phyloP scores from a whole-genome alignment of 202 grass and related monocot species.

The Digitaria exilis region DNA sequence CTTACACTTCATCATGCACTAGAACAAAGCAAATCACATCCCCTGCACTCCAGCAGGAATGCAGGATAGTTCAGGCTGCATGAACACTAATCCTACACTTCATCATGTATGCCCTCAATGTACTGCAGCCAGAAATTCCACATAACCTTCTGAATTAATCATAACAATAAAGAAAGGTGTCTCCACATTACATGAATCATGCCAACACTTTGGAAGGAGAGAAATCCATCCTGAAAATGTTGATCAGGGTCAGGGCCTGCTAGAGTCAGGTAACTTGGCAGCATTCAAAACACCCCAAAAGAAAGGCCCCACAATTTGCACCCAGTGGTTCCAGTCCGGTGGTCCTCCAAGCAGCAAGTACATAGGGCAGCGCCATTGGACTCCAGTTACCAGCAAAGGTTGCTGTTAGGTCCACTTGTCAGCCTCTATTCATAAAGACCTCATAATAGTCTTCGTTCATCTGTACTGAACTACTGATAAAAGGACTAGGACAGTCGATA shows the following conservation, averaged over 20 bases:
- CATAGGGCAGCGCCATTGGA: neutral
- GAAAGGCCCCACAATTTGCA: neutral
- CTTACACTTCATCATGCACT: no score
- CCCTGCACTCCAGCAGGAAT: no score
- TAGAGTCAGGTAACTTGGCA: slow-evolving; percentile 21
- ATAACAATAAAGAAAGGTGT: neutral
- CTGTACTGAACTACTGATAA: neutral
- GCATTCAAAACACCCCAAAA: slow-evolving; percentile 10
- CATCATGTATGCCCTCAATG: neutral
- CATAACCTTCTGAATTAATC: neutral
- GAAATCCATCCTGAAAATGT: neutral
- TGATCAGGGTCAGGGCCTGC: neutral
- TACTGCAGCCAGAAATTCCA: neutral
- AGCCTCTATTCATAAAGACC: neutral
- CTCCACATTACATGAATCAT: neutral
- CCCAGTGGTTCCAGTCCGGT: neutral
- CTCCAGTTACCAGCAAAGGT: neutral
- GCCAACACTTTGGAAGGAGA: neutral
- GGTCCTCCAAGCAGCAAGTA: neutral
- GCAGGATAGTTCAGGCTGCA: neutral
- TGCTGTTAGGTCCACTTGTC: slow-evolving; percentile 10
- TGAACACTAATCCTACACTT: neutral
- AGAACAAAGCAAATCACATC: neutral
- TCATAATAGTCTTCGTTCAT: neutral
- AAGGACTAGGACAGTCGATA: neutral